Base-by-base conservation (phyloP, 148 eudicot genomes). In the Polygonum aviculare region DNA sequence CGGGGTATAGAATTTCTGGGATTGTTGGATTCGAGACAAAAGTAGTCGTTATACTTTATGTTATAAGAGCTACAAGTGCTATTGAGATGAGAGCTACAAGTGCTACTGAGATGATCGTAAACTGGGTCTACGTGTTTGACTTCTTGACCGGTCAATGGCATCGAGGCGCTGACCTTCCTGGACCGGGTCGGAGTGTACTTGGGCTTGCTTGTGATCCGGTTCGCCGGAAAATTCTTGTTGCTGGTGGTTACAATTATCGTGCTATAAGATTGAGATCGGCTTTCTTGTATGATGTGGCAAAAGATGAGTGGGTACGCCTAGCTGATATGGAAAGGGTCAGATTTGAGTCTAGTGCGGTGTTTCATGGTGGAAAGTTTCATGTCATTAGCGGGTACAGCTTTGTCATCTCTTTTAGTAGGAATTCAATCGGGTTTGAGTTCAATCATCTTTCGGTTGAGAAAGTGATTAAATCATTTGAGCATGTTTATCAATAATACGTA, bases 191-290 rank as follows among this genome's bases (percentile, higher is more conserved):
- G 49, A 80, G 86, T 5, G 87, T 92, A 69, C 88, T 89, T 21
- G 97, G 88, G 0, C 90, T 86, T 41, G 87, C 88, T 12, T 83
- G 96, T 0, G 97, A 87, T 69, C 74, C 52, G 16, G 80, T 67
- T 73, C 78, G 83, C 12, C 11, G 18, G 81, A 86, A 59, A 87
- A 92, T 92, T 57, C 65, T 83, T 3, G 84, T 94, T 2, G 96
- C 96, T 0, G 98, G 97, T 0, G 98, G 98, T 0, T 95, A 94
- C 49, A 93, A 90, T 33, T 82, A 78, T 10, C 86, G 86, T 18
- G 90, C 90, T 59, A 85, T 84, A 5, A 90, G 96, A 0, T 21
- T 92, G 78, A 80, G 48, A 33, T 92, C 96, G 0, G 96, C 81
- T 1, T 21, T 90, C 74, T 65, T 85, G 33, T 92, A 94, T 75